Percentiles rank a stretch among this genome's conserved stretches.
phyloP scores from a whole-genome alignment of 495 filamentous ascomycete species.

The Penicillium soppii region DNA sequence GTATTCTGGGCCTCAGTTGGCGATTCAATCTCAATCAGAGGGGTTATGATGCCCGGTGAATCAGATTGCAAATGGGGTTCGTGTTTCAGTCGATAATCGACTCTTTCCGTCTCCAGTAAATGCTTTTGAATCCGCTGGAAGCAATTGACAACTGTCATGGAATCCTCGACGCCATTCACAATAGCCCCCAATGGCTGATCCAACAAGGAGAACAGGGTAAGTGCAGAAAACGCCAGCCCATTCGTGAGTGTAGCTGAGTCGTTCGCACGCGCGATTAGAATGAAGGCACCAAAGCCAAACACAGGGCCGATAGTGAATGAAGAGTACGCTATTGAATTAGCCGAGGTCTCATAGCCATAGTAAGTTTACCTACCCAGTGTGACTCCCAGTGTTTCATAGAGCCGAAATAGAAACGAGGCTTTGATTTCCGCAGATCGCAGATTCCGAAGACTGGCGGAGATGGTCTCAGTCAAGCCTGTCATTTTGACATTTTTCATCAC shows the following conservation, averaged over 20 bases:
- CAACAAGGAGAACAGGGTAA: constrained; percentile 22
- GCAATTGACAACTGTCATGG: constrained; percentile 23
- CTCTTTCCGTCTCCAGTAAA: constrained; percentile 13
- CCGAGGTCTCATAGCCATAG: background rate
- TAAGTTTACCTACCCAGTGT: constrained; percentile 13
- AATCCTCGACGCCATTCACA: constrained; percentile 18
- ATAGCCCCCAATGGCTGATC: constrained; percentile 19
- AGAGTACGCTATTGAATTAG: constrained; percentile 16
- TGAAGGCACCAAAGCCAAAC: constrained; percentile 22
- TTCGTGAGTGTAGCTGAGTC: constrained; percentile 21
- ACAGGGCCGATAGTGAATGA: constrained; percentile 22
- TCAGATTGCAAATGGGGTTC: background rate
- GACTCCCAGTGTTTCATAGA: constrained; percentile 10
- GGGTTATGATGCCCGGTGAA: background rate
- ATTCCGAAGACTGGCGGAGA: constrained; percentile 35
- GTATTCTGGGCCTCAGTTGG: background rate
- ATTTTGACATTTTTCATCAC: constrained; percentile 61
- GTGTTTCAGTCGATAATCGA: constrained; percentile 10
- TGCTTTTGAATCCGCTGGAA: constrained; percentile 27
- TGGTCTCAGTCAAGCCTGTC: constrained; percentile 47
- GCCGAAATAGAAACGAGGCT: constrained; percentile 12
- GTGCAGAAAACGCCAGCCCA: constrained; percentile 21
- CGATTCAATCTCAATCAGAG: constrained; percentile 11
- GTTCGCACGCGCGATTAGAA: constrained; percentile 13
- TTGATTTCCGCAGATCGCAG: constrained; percentile 17